Evolutionary conservation across 345 rosid genomes (phyloP), one percentile per base, ranked within the genome.

Genomic region (Dipteronia sinensis): DNA sequence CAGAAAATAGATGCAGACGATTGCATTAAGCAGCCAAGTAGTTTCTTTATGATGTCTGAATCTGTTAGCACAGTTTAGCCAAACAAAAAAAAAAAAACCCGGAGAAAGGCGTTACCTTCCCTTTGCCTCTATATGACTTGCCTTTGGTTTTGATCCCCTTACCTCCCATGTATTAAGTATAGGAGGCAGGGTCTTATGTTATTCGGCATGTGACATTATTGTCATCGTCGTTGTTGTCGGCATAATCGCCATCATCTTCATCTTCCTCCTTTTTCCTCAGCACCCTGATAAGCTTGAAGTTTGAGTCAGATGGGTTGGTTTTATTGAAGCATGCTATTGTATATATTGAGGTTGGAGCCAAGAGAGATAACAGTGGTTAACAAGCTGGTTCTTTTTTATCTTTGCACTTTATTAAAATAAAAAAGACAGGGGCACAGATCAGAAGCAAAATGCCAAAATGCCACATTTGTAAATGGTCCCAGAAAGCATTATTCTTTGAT

Each of bases 41-140:
- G 23, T 16, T 63, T 19, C 46, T 74, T 25, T 31, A 74, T 20
- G 25, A 40, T 25, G 23, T 34, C 25, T 46, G 27, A 62, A 47
- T 11, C 56, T 25, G 69, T 17, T 63, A 17, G n/a, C n/a, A n/a
- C n/a, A n/a, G n/a, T n/a, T n/a, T n/a, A n/a, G n/a, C n/a, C n/a
- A n/a, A n/a, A n/a, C n/a, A n/a, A 40, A 49, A 62, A 63, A 42
- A 65, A 65, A 20, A 53, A 76, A 68, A 40, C 75, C 63, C 55
- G 80, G 71, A 77, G 80, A 77, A 77, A 77, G 80, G 80, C 80
- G 69, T 77, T 13, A 56, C 80, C 80, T 77, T 71, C 80, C 80
- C 80, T 77, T 62, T 70, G 80, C 80, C 80, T 71, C 44, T 42
- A 44, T 56, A 40, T 77, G 80, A 77, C 80, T 77, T 77, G 80